phyloP scores from a whole-genome alignment of 805 yeast species.

The Saccharomyces eubayanus region DNA sequence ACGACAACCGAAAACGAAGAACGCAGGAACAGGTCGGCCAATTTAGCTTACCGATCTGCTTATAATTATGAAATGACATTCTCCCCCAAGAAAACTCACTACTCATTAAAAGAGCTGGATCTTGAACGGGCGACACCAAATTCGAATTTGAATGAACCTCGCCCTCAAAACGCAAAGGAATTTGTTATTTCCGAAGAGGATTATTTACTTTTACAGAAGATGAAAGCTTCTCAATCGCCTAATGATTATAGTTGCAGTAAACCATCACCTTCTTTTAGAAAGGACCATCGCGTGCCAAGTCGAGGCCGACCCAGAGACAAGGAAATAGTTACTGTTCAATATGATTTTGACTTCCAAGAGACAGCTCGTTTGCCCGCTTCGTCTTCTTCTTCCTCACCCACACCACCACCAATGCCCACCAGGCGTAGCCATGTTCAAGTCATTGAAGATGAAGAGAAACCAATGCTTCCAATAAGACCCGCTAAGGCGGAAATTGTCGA shows the following conservation, averaged over 20 bases:
- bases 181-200: conserved; percentile 26
- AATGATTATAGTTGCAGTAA: not conserved
- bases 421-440: not conserved
- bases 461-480: not conserved
- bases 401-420: conserved; percentile 1
- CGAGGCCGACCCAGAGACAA: not conserved
- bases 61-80: conserved; percentile 27
- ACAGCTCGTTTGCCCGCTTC: not conserved
- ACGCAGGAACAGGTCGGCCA: not conserved
- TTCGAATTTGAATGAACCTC: not conserved
- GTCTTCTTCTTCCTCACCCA: not conserved
- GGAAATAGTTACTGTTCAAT: not conserved
- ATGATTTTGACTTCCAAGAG: not conserved
- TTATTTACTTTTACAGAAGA: conserved; percentile 17
- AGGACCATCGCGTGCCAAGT: not conserved
- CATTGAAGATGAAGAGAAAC: not conserved
- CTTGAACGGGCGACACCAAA: conserved; percentile 1
- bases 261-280: not conserved
- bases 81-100: conserved; percentile 17
- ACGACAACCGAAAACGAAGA: not conserved
- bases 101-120: conserved; percentile 3
- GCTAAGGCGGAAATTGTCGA: not conserved
- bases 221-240: conserved; percentile 8
- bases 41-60: conserved; percentile 23
- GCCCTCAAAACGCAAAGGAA: conserved; percentile 3